phyloP scores from a whole-genome alignment of 192 early-diverging fungal species.

The Chytriomyces hyalinus region DNA sequence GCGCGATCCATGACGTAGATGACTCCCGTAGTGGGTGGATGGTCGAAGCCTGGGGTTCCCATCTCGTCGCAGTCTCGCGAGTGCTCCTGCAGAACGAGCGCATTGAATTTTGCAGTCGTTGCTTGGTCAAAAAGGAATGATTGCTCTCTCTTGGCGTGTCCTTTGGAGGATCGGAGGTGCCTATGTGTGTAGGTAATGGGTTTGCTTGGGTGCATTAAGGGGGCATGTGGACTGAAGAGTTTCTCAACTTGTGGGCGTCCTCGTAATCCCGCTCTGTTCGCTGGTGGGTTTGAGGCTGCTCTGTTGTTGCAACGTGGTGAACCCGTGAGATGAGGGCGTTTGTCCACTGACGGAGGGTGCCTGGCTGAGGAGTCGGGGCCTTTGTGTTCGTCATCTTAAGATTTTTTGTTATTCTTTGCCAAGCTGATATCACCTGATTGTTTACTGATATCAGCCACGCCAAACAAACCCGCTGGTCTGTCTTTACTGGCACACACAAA shows the following conservation, averaged over 20 bases:
- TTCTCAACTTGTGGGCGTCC: neutral
- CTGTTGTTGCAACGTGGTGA: no score
- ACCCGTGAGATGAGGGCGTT: no score
- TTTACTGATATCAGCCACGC: no score
- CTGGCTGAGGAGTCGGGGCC: no score
- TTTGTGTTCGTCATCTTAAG: no score
- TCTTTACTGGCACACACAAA: no score
- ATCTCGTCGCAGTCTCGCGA: neutral
- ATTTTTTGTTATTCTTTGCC: no score
- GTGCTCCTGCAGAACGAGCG: neutral
- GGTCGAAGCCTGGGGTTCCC: slow-evolving; percentile 19
- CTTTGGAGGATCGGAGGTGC: neutral
- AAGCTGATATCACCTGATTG: no score
- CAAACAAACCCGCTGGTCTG: no score
- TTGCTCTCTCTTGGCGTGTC: neutral
- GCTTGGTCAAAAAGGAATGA: neutral
- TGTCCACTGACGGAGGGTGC: no score
- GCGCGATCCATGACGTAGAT: slow-evolving; percentile 66
- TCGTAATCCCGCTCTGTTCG: neutral
- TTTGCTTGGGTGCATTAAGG: neutral
- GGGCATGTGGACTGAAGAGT: neutral
- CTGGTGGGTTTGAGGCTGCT: neutral
- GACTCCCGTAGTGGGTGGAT: slow-evolving; percentile 57
- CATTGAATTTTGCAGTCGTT: neutral
- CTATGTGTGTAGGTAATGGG: neutral